Evolutionary conservation across 257 asterid species (phyloP).

Genomic region (Ehretia macrophylla): DNA sequence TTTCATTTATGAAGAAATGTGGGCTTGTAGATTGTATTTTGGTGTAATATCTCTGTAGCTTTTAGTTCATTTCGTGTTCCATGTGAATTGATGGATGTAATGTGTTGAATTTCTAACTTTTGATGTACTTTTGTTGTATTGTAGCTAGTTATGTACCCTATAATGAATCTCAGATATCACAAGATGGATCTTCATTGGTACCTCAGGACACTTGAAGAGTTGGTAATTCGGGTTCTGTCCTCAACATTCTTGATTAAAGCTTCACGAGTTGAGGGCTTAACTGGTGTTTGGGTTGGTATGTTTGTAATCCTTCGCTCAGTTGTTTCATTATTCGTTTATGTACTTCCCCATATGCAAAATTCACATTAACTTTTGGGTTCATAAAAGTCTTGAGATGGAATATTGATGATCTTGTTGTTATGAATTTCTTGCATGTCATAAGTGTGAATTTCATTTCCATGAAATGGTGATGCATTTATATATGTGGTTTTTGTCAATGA

Average conservation of each 20-base stretch:
- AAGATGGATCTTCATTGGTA: constrained; percentile 90
- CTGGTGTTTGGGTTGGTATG: constrained; percentile 99
- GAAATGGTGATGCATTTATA: too few species aligned
- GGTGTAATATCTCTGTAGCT: background rate
- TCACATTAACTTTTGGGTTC: background rate
- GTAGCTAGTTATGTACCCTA: constrained; percentile 93
- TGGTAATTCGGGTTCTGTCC: constrained; percentile 75
- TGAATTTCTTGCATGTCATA: too few species aligned
- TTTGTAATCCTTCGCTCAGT: constrained; percentile 8
- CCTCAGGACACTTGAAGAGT: constrained; percentile 94
- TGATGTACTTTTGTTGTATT: constrained; percentile 13
- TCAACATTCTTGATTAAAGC: constrained; percentile 64
- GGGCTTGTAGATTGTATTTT: too few species aligned
- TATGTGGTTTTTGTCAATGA: too few species aligned
- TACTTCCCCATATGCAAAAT: too few species aligned
- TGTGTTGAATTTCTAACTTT: constrained; percentile 8
- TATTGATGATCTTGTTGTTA: too few species aligned
- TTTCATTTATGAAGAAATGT: too few species aligned
- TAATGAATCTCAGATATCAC: constrained; percentile 82
- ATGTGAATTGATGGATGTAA: background rate
- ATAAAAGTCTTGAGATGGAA: too few species aligned
- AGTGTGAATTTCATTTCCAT: too few species aligned
- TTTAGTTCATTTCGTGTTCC: too few species aligned
- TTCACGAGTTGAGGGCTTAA: constrained; percentile 67
- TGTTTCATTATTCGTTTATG: background rate